Percentiles rank a stretch among this genome's conserved stretches.
Conservation (phyloP, 179 eudicot species). For the Heliamphora pulchella region DNA sequence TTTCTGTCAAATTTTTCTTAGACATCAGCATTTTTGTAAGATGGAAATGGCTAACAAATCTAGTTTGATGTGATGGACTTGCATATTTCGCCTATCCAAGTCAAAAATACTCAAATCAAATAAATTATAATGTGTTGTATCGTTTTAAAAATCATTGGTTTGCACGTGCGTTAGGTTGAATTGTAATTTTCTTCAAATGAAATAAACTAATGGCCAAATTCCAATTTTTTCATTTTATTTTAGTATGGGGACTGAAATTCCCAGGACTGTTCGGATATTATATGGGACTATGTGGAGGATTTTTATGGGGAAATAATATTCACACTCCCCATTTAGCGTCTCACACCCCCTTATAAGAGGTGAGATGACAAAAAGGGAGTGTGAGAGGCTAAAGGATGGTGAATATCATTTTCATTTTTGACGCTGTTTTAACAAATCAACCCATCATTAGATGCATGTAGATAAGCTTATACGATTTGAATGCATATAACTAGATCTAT, state of each 20-base stretch:
- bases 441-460: not conserved
- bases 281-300: not conserved
- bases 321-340: not conserved
- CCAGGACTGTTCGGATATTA: not conserved
- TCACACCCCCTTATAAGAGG: not conserved
- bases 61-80: not conserved
- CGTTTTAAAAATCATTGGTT: not conserved
- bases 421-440: too few relatives aligned
- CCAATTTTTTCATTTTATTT: too few relatives aligned
- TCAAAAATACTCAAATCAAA: not conserved
- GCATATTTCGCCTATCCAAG: not conserved
- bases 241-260: not conserved
- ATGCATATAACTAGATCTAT: not conserved
- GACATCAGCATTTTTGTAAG: not conserved
- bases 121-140: not conserved
- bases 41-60: not conserved
- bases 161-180: not conserved
- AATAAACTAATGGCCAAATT: too few relatives aligned
- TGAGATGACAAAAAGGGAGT: not conserved
- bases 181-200: not conserved
- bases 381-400: constrained; percentile 1
- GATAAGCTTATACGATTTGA: not conserved
- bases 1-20: not conserved
- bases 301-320: not conserved
- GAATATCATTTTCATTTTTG: not conserved